Base-by-base conservation (phyloP, 176 grass and related monocot species). In the Saccharum spontaneum region DNA sequence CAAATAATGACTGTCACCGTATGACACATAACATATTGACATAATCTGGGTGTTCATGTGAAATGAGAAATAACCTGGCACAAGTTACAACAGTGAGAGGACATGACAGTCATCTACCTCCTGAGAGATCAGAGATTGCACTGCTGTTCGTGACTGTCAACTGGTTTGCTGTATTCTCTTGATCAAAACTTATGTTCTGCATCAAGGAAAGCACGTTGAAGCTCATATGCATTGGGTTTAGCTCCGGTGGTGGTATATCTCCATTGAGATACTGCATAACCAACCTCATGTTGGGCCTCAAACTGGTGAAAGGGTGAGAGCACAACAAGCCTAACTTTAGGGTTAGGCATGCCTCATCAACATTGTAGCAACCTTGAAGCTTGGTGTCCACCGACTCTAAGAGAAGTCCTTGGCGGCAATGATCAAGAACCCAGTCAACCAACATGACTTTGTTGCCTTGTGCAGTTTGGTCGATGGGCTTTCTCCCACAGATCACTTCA, bases 281-380 rank as follows among this genome's bases (percentile, higher is more conserved):
- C 28, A 76, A 17, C 59, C 67, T 75, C 66, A 87, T 87, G 7
- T 45, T 79, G 17, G 89, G 89, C 69, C 89, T 87, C 5, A 44
- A 17, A 59, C 34, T 24, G 0, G 75, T 81, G 7, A 66, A 59
- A 1, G 89, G 82, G 5, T 91, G 89, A 5, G 79, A 80, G 36
- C 85, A 91, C 17, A 87, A 7, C 24, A 91, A 10, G 15, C 85
- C 89, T 38, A 91, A 36, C 68, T 87, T 84, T 1, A 91, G 80
- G 45, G 84, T 59, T 69, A 91, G 45, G 43, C 75, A 68, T 49
- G 83, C 71, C 71, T 73, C 43, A 9, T 49, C 43, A 73, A 18
- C 41, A 73, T 73, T 26, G 14, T 73, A 73, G 0, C 24, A 30
- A 24, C 67, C 65, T 44, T 74, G 60, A 17, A 88, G 78, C 41